Evolutionary conservation across 768 basidiomycete species (phyloP), one percentile per base, ranked within the genome.

Genomic region (Ephemerocybe angulata): DNA sequence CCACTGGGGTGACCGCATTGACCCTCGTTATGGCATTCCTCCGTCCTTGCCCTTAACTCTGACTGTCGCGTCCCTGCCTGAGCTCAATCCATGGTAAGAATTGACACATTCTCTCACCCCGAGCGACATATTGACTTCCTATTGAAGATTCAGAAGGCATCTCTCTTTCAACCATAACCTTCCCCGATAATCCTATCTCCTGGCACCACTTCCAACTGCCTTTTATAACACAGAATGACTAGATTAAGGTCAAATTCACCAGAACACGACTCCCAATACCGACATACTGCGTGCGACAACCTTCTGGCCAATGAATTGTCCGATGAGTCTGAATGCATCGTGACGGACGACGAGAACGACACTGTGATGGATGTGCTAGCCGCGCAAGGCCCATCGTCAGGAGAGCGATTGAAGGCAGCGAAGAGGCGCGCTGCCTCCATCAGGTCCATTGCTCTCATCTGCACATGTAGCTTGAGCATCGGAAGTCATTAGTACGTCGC

Each of bases 401-500:
- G 25, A 29, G 53, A 37, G 55, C 43, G 47, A 21, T 60, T 65
- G 29, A 70, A 37, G 38, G n/a, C 46, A n/a, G 27, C 50, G 13
- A 24, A 33, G 50, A 47, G 41, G 42, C 27, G 73, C 54, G 76
- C 79, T 1, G 74, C 77, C 43, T 67, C 82, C 58, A 73, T 89
- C 19, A 76, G 87, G 47, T 63, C 70, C 1, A 60, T 90, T 21
- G 87, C 88, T 13, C 74, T 90, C 3, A 64, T 87, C 1, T 89
- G 86, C 55, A 86, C 86, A 24, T 89, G 87, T 63, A 84, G 82
- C 28, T 67, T 91, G 60, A 87, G 87, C 62, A 71, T 91, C 31
- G 89, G 88, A 30, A 86, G 86, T 58, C 88, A 90, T 65, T 90
- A 87, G 87, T 88, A 62, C 42, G 81, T 70, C 25, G 52, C 17